These are phyloP conservation scores for Botrytis porri DNA, from an alignment of 2,329 filamentous ascomycete genomes.

Conservation along the genomic window DNA sequence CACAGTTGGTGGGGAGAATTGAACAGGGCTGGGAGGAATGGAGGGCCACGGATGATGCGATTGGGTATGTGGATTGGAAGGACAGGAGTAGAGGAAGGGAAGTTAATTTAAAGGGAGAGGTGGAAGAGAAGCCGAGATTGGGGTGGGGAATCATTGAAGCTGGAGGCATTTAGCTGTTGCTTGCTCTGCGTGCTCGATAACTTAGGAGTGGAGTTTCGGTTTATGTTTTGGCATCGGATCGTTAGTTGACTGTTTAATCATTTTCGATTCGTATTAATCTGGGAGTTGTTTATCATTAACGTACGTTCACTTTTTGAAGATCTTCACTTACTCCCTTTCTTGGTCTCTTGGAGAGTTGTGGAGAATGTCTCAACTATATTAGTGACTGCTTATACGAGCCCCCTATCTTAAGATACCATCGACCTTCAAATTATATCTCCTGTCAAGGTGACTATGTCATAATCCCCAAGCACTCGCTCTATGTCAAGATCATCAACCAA, in stretches of 20 bases:
- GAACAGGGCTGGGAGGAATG: conserved; percentile 29
- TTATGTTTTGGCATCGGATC: no score
- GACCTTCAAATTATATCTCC: conserved; percentile 45
- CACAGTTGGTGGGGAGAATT: conserved; percentile 25
- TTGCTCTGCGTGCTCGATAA: not conserved
- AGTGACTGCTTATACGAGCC: conserved; percentile 46
- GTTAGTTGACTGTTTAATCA: not conserved
- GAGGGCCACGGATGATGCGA: conserved; percentile 30
- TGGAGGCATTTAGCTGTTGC: not conserved
- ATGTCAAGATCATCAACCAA: accelerated
- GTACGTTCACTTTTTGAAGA: not conserved
- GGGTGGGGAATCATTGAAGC: conserved; percentile 1
- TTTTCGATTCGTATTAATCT: not conserved
- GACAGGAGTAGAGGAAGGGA: conserved; percentile 4
- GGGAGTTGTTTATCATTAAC: not conserved
- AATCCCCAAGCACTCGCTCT: accelerated
- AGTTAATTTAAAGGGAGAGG: not conserved
- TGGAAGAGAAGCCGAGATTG: not conserved
- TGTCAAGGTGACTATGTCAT: not conserved
- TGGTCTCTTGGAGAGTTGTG: conserved; percentile 24
- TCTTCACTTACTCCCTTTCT: not conserved
- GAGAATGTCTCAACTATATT: conserved; percentile 32
- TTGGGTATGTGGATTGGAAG: conserved; percentile 27
- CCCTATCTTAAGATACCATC: conserved; percentile 53
- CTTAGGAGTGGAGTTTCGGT: not conserved